These are phyloP conservation scores for Letharia lupina DNA, from an alignment of 495 filamentous ascomycete species.

Conservation along the genomic window DNA sequence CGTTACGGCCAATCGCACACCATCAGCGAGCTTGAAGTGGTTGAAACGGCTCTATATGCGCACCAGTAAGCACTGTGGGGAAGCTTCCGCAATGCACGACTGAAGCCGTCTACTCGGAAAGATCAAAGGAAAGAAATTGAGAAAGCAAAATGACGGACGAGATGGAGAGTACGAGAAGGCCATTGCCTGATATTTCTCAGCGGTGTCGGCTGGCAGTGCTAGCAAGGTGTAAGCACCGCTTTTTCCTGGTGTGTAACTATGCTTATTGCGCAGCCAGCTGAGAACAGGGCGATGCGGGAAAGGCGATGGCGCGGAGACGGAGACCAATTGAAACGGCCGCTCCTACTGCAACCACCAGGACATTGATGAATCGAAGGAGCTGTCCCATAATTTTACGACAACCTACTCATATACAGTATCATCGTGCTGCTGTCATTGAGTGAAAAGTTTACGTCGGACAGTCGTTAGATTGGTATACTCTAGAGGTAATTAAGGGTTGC, in stretches of 20 bases:
- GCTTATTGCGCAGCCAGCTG: background rate
- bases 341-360: background rate
- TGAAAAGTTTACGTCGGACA: background rate
- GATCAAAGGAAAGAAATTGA: background rate
- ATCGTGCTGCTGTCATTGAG: background rate
- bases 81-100: background rate
- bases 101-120: background rate
- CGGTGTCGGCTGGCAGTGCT: background rate
- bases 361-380: background rate
- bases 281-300: constrained; percentile 3
- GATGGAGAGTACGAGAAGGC: constrained; percentile 1
- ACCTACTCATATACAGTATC: background rate
- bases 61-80: background rate
- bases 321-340: background rate
- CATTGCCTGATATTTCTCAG: background rate
- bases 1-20: background rate
- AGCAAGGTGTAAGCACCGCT: background rate
- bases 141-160: background rate
- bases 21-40: background rate
- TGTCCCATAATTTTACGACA: background rate
- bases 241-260: background rate
- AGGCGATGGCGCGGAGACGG: background rate
- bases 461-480: too few species aligned
- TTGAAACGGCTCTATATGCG: constrained; percentile 1
- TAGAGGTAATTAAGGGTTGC: too few species aligned